These are phyloP conservation scores for Pseudogymnoascus sp. DNA, from an alignment of 2,329 filamentous ascomycete species.

Conservation along the genomic window DNA sequence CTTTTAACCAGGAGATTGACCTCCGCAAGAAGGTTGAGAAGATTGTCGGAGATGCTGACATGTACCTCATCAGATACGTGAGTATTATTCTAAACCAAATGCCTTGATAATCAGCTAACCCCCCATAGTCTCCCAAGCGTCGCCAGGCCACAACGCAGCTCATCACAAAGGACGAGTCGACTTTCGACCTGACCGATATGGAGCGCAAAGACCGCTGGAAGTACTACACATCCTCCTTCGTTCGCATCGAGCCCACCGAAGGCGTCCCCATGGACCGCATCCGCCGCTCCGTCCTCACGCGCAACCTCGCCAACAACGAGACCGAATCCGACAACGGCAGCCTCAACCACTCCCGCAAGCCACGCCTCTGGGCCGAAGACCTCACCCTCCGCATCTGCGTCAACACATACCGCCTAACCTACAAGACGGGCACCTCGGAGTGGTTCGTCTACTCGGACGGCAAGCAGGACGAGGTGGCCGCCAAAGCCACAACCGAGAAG, in stretches of 20 bases:
- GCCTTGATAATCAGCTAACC: conserved; percentile 28
- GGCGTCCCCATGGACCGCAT: conserved; percentile 58
- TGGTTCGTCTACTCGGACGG: conserved; percentile 53
- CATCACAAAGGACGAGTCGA: conserved; percentile 58
- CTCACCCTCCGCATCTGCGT: conserved; percentile 66
- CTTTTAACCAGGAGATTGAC: conserved; percentile 80
- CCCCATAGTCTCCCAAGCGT: conserved; percentile 51
- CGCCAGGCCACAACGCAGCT: conserved; percentile 64
- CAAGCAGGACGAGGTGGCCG: conserved; percentile 30
- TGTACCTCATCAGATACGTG: conserved; percentile 87
- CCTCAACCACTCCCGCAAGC: conserved; percentile 42
- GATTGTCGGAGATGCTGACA: conserved; percentile 82
- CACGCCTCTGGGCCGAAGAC: conserved; percentile 55
- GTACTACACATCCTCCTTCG: conserved; percentile 90
- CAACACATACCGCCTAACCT: conserved; percentile 72
- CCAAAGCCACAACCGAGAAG: conserved; percentile 29
- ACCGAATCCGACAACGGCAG: conserved; percentile 55
- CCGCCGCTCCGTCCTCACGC: conserved; percentile 59
- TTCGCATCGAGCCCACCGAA: conserved; percentile 80
- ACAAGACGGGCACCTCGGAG: conserved; percentile 60
- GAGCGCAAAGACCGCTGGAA: conserved; percentile 79
- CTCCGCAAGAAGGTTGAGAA: conserved; percentile 89
- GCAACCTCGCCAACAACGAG: conserved; percentile 58
- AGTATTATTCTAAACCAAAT: conserved; percentile 34
- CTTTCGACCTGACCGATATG: conserved; percentile 84